Conservation (phyloP, 164 flowering plant genomes). For the Nymphaea colorata region DNA sequence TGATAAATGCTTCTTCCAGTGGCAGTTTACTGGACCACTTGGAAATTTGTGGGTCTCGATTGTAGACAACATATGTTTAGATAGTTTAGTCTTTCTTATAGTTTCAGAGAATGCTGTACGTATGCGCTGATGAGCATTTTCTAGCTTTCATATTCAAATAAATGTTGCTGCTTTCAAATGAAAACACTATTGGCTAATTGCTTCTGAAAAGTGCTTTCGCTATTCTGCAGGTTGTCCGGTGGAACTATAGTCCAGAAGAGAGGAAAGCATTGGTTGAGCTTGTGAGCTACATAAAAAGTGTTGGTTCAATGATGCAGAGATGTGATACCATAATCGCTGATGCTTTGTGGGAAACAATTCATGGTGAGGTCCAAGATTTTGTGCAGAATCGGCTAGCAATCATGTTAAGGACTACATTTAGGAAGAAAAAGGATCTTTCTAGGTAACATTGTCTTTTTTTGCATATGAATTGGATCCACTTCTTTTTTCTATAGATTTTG, state of each 20-base stretch:
- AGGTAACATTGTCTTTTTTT: conserved; percentile 32
- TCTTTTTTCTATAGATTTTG: not conserved
- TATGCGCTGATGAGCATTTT: no score
- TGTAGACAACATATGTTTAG: no score
- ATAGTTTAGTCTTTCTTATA: no score
- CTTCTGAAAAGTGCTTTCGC: not conserved
- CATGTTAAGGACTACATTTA: conserved; percentile 89
- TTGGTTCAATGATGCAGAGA: conserved; percentile 86
- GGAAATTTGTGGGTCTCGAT: no score
- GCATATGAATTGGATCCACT: not conserved
- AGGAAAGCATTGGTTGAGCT: conserved; percentile 84
- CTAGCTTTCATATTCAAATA: no score
- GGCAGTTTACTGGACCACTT: no score
- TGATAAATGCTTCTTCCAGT: no score
- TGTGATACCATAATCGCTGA: conserved; percentile 87
- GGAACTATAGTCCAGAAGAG: conserved; percentile 82
- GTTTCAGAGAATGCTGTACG: no score
- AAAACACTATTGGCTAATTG: not conserved
- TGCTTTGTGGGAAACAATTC: conserved; percentile 95
- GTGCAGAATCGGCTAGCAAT: conserved; percentile 87
- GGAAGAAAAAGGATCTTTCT: conserved; percentile 91
- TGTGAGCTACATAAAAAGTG: conserved; percentile 79
- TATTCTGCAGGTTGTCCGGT: conserved; percentile 70
- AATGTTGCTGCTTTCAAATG: no score
- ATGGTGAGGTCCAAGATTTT: conserved; percentile 98